These are phyloP conservation scores for Coemansia sp. DNA, from an alignment of 192 early-diverging fungal genomes.

Conservation along the genomic window DNA sequence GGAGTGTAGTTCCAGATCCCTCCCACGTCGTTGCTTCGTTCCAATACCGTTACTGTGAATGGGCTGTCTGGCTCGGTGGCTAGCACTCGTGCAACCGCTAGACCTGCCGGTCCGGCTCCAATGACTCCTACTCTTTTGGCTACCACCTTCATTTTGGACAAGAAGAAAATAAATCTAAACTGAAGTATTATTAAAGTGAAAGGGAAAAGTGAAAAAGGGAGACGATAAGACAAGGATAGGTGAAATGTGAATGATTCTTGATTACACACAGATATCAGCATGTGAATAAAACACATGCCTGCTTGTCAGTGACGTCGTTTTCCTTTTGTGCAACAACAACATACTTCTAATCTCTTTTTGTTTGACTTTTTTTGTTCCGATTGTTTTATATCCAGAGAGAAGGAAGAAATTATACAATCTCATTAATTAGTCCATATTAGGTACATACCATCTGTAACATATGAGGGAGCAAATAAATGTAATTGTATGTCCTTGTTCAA, in stretches of 20 bases:
- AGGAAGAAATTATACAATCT: too few species aligned
- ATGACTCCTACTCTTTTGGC: slow-evolving; percentile 33
- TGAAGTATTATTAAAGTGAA: not conserved
- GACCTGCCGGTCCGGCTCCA: slow-evolving; percentile 37
- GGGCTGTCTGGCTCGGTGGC: not conserved
- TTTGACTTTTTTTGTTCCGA: too few species aligned
- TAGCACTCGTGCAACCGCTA: slow-evolving; percentile 34
- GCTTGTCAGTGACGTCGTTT: too few species aligned
- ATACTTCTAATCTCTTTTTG: too few species aligned
- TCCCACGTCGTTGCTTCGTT: slow-evolving; percentile 52
- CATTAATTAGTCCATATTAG: too few species aligned
- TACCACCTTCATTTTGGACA: not conserved
- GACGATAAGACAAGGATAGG: not conserved
- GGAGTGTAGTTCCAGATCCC: slow-evolving; percentile 60
- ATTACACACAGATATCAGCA: too few species aligned
- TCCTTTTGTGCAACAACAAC: too few species aligned
- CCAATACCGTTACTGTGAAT: slow-evolving; percentile 44
- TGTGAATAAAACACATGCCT: too few species aligned
- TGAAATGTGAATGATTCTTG: not conserved
- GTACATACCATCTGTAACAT: too few species aligned
- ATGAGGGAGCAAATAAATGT: too few species aligned
- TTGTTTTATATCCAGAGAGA: too few species aligned
- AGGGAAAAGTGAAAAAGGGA: not conserved
- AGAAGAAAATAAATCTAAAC: not conserved
- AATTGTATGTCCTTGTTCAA: too few species aligned